Conservation (phyloP, 176 grass and related monocot genomes). For the Metroxylon sagu region DNA sequence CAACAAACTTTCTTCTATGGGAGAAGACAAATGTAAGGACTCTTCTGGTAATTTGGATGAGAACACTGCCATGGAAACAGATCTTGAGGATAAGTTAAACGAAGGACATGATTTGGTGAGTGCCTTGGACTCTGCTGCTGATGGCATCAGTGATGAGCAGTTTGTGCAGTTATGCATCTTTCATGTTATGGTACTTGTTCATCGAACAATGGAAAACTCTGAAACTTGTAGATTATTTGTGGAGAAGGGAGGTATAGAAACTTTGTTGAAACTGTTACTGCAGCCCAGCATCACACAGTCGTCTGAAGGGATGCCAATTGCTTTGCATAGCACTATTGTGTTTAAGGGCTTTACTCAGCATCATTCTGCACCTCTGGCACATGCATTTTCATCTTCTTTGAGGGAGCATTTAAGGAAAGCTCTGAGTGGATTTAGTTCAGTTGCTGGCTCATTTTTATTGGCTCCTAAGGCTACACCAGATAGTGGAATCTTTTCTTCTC, state of each 20-base stretch:
- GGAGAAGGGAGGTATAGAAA: conserved; percentile 75
- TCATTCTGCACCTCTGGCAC: conserved; percentile 82
- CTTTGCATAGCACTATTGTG: conserved; percentile 94
- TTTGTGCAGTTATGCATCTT: conserved; percentile 93
- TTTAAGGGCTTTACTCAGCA: conserved; percentile 98
- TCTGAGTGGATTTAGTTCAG: conserved; percentile 49
- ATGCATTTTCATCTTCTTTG: conserved; percentile 77
- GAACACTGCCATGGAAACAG: conserved; percentile 84
- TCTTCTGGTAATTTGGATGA: conserved; percentile 39
- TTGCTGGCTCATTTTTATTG: conserved; percentile 41
- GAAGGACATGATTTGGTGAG: conserved; percentile 69
- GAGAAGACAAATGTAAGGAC: conserved; percentile 43
- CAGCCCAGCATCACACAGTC: conserved; percentile 94
- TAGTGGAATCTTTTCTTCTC: conserved; percentile 48
- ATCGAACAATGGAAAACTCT: conserved; percentile 93
- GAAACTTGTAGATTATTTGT: conserved; percentile 98
- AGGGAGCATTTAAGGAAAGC: conserved; percentile 77
- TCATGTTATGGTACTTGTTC: conserved; percentile 93
- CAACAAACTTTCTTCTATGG: conserved; percentile 54
- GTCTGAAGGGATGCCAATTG: conserved; percentile 98
- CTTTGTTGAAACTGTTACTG: conserved; percentile 72
- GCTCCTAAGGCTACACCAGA: conserved; percentile 18
- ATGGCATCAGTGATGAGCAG: conserved; percentile 63
- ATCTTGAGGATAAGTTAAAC: conserved; percentile 48
- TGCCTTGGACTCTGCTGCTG: conserved; percentile 46